Evolutionary conservation across 495 filamentous ascomycete genomes (phyloP).

Genomic region (Apiosordaria backusii): DNA sequence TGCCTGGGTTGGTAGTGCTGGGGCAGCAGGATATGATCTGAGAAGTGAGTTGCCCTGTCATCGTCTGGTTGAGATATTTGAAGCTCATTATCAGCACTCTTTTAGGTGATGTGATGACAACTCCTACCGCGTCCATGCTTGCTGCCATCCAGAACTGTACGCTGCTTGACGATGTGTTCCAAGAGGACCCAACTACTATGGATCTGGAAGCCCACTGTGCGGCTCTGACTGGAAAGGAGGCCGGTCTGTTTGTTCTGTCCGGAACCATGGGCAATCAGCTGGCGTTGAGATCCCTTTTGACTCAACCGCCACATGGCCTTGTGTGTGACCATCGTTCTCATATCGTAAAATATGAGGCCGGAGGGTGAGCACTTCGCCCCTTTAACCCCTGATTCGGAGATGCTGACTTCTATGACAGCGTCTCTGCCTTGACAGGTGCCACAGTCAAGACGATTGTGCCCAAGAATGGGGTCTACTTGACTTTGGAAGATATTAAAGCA

Average conservation of each 20-base stretch:
- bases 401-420: conserved; percentile 26
- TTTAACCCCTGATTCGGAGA: neutral
- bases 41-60: conserved; percentile 34
- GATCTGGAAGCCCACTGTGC: conserved; percentile 69
- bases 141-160: conserved; percentile 55
- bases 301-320: conserved; percentile 66
- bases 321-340: conserved; percentile 66
- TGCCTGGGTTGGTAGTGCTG: conserved; percentile 41
- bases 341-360: conserved; percentile 69
- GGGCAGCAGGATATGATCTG: conserved; percentile 41
- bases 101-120: conserved; percentile 76
- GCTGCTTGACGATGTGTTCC: conserved; percentile 79
- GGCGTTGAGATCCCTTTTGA: conserved; percentile 62
- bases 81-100: neutral
- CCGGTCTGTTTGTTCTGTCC: conserved; percentile 72
- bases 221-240: conserved; percentile 65
- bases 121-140: conserved; percentile 80
- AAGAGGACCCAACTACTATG: conserved; percentile 74
- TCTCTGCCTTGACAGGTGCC: conserved; percentile 58
- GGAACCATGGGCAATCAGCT: conserved; percentile 93
- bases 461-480: conserved; percentile 66
- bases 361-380: conserved; percentile 44
- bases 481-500: conserved; percentile 66
- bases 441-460: conserved; percentile 57
- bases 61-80: neutral